These are phyloP conservation scores for Penicillium cosmopolitanum DNA, from an alignment of 495 filamentous ascomycete species.

Conservation along the genomic window DNA sequence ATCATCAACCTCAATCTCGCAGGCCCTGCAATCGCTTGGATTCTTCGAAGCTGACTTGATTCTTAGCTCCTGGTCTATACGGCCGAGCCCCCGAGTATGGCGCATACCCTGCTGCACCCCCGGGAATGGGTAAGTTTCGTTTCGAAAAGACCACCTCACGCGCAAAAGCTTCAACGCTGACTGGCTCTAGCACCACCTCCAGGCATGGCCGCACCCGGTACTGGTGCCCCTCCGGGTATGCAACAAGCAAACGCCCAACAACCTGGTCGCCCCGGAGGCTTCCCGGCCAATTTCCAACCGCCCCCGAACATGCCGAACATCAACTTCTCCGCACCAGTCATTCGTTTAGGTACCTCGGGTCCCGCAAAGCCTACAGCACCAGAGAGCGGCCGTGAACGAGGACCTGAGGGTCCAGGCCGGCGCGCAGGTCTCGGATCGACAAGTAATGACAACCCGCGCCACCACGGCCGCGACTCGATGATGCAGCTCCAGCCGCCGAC, in stretches of 20 bases:
- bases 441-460: conserved; percentile 67
- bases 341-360: conserved; percentile 78
- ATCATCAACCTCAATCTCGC: neutral
- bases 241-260: conserved; percentile 70
- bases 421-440: conserved; percentile 71
- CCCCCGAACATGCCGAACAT: conserved; percentile 95
- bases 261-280: conserved; percentile 72
- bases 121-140: conserved; percentile 75
- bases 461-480: conserved; percentile 72
- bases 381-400: conserved; percentile 51
- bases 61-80: conserved; percentile 58
- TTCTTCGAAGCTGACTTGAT: neutral
- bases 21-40: conserved; percentile 14
- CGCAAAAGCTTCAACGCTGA: conserved; percentile 19
- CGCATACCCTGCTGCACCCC: conserved; percentile 76
- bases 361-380: conserved; percentile 67
- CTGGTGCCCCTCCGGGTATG: conserved; percentile 77
- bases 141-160: conserved; percentile 12
- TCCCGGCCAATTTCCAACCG: conserved; percentile 85
- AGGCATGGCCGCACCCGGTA: conserved; percentile 68
- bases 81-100: conserved; percentile 74
- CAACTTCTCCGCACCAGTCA: conserved; percentile 97
- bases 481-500: conserved; percentile 83
- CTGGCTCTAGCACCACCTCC: conserved; percentile 39
- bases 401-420: conserved; percentile 52